phyloP scores from a whole-genome alignment of 2,329 filamentous ascomycete genomes.

The Xylaria sp. region DNA sequence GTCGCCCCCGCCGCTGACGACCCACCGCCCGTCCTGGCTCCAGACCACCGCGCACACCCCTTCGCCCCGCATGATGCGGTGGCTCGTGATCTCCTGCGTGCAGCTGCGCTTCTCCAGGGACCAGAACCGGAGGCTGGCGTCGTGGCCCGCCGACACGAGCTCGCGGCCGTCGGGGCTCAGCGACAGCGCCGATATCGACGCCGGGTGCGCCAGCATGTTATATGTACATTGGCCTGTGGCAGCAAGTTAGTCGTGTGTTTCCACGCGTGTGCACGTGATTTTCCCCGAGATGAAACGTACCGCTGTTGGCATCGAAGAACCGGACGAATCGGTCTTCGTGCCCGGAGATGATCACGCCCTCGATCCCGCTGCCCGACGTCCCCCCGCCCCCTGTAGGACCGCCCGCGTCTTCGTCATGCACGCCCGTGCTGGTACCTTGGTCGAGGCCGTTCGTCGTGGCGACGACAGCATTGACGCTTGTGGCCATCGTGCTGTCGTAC shows the following conservation, averaged over 20 bases:
- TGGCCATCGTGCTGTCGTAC: slow-evolving; percentile 78
- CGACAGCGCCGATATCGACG: slow-evolving; percentile 87
- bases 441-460: slow-evolving; percentile 85
- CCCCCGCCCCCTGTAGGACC: slow-evolving; percentile 76
- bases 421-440: slow-evolving; percentile 59
- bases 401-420: slow-evolving; percentile 73
- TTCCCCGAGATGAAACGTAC: slow-evolving; percentile 58
- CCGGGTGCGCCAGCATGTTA: slow-evolving; percentile 95
- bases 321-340: slow-evolving; percentile 96
- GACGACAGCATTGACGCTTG: slow-evolving; percentile 88
- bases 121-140: slow-evolving; percentile 96
- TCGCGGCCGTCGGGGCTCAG: slow-evolving; percentile 92
- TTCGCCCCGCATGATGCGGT: slow-evolving; percentile 93
- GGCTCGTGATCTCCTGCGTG: slow-evolving; percentile 91
- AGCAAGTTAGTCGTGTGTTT: slow-evolving; percentile 1
- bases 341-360: slow-evolving; percentile 93
- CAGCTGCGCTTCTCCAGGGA: slow-evolving; percentile 93
- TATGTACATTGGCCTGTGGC: slow-evolving; percentile 95
- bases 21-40: slow-evolving; percentile 93
- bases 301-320: slow-evolving; percentile 98
- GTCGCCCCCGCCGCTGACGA: slow-evolving; percentile 92
- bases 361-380: slow-evolving; percentile 74
- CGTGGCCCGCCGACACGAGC: slow-evolving; percentile 93
- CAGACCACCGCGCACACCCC: slow-evolving; percentile 93
- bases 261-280: neutral